Conservation (phyloP, 306 rosid species). For the Trichosanthes cucumerina region DNA sequence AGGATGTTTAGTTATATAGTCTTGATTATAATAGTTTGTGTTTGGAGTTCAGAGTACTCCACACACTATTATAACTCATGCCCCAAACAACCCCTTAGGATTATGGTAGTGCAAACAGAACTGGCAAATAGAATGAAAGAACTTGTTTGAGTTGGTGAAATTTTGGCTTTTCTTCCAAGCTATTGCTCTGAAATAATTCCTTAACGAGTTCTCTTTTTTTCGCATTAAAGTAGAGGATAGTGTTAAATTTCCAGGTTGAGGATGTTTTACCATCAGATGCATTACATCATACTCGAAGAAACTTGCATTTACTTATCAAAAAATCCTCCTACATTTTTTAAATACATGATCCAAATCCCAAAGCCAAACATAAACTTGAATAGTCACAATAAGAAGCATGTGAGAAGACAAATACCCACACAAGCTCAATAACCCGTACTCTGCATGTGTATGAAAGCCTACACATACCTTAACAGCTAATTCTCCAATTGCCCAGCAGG, state of each 20-base stretch:
- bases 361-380: background rate
- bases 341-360: background rate
- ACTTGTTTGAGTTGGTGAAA: background rate
- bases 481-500: slow-evolving; percentile 99
- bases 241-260: background rate
- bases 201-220: background rate
- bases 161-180: background rate
- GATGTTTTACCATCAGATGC: background rate
- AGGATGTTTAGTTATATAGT: no score
- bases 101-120: background rate
- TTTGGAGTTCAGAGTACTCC: no score
- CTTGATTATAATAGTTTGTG: no score
- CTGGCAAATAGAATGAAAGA: background rate
- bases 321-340: background rate
- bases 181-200: background rate
- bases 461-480: slow-evolving; percentile 79
- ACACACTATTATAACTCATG: no score
- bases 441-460: background rate
- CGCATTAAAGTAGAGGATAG: background rate
- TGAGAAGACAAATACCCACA: background rate
- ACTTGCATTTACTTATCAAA: background rate
- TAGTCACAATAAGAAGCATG: background rate
- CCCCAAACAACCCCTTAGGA: no score
- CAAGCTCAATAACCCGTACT: background rate
- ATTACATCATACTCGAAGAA: background rate